Evolutionary conservation across 768 basidiomycete genomes (phyloP), one percentile per base, ranked within the genome.

Genomic region (Pleurotus sapidus): DNA sequence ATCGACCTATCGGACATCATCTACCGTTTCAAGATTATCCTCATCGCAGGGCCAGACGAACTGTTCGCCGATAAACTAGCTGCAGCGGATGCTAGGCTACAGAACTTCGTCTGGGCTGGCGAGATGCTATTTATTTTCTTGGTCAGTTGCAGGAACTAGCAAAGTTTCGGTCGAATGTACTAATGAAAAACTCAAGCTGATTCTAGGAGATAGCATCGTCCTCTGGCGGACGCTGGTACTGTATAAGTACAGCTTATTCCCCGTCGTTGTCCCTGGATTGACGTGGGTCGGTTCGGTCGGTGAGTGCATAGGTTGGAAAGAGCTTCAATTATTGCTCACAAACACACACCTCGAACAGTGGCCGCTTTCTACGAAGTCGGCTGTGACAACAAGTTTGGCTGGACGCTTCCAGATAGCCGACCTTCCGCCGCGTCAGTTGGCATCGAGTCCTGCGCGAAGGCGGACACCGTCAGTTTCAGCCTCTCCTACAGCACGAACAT

Each of bases 61-160:
- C 6, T 46, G 9, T 56, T 63, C 1, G 63, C 65, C 24, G 57
- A 56, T 34, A 68, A 67, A 46, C 25, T 66, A 14, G 57, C 63
- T 34, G 46, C 55, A 20, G 68, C 66, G 4, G 59, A 70, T 47
- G 60, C 61, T 8, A 58, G 55, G 39, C 54, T 68, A 11, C 63
- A 68, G 30, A 59, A 53, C 48, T 58, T 65, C 25, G 61, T 63
- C 23, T 70, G 69, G 69, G 66, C 69, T 11, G 68, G 67, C 24
- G 63, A 69, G 50, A 70, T 70, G 61, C 40, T 70, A 11, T 70
- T 70, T 55, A 60, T 70, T 45, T 69, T 69, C 55, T 64, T 69
- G 68, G 69, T 66, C 56, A 30, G n/a, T 24, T 5, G 5, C 15
- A 9, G 37, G 1, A 20, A 34, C 34, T 8, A 24, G n/a, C 17